Conservation (phyloP, 345 rosid genomes). For the Excoecaria cochinchinensis region DNA sequence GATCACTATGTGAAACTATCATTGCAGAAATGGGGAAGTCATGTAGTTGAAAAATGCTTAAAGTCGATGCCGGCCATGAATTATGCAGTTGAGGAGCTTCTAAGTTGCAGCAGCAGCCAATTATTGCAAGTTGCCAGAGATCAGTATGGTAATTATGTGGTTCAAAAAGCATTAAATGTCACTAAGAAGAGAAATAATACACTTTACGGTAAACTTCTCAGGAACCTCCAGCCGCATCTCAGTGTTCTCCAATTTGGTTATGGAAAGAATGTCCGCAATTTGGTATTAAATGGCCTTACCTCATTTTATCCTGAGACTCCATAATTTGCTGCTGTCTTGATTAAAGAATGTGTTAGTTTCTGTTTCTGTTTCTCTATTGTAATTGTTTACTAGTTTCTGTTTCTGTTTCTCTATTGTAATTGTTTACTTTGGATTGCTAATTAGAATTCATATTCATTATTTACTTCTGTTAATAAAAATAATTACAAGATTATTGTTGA, state of each 20-base stretch:
- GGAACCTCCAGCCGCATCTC: not conserved
- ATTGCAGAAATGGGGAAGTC: constrained; percentile 29
- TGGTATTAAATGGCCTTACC: not conserved
- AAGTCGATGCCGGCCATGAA: not conserved
- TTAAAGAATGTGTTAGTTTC: not conserved
- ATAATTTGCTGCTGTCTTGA: not conserved
- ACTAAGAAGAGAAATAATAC: not conserved
- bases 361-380: not conserved
- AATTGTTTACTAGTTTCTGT: not conserved
- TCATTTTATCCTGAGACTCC: not conserved
- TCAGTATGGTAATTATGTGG: constrained; percentile 31
- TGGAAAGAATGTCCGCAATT: constrained; percentile 26
- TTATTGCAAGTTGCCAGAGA: constrained; percentile 21
- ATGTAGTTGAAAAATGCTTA: constrained; percentile 29
- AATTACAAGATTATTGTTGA: too few relatives aligned
- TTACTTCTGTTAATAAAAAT: too few relatives aligned
- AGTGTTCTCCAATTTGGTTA: not conserved
- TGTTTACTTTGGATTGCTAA: too few relatives aligned
- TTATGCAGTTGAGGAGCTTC: constrained; percentile 14
- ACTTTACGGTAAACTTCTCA: constrained; percentile 16
- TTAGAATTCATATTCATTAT: too few relatives aligned
- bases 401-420: too few relatives aligned
- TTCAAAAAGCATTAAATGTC: constrained; percentile 31
- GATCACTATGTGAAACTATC: constrained; percentile 23
- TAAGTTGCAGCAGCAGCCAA: constrained; percentile 7